phyloP scores from a whole-genome alignment of 495 filamentous ascomycete species.

The Podospora conica region DNA sequence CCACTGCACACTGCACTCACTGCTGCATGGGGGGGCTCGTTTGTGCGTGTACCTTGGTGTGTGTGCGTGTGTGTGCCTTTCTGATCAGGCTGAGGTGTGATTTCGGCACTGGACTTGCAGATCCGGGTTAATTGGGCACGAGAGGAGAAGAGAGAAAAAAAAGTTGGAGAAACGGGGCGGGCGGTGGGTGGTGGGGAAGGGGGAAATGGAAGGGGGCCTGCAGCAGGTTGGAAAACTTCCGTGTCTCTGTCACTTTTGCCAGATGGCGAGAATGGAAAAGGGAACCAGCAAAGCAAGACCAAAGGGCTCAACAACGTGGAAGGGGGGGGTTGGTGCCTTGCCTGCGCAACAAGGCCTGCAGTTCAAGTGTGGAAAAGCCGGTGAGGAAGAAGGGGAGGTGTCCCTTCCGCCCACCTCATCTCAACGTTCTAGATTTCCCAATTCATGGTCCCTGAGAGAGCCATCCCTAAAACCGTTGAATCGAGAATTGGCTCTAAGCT shows the following conservation, averaged over 20 bases:
- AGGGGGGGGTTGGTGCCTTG: conserved; percentile 8
- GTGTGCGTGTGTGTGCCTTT: background rate
- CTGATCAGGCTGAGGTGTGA: conserved; percentile 13
- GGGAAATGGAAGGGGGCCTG: background rate
- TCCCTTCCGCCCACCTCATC: background rate
- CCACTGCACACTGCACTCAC: background rate
- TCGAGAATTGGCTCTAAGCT: background rate
- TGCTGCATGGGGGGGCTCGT: conserved; percentile 16
- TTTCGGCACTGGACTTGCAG: conserved; percentile 30
- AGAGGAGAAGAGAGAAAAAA: conserved; percentile 18
- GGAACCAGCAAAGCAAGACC: background rate
- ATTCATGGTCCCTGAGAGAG: background rate
- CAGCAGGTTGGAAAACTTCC: background rate
- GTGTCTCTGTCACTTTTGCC: background rate
- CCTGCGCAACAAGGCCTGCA: background rate
- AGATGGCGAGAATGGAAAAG: background rate
- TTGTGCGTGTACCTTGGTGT: background rate
- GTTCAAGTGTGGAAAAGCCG: background rate
- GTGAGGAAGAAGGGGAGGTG: background rate
- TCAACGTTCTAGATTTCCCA: background rate
- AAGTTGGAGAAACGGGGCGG: conserved; percentile 14
- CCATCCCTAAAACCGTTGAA: background rate
- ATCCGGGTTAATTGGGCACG: conserved; percentile 39
- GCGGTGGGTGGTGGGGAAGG: background rate
- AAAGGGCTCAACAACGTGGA: conserved; percentile 5